Base-by-base conservation (phyloP, 179 eudicot genomes). In the Patellifolia procumbens region DNA sequence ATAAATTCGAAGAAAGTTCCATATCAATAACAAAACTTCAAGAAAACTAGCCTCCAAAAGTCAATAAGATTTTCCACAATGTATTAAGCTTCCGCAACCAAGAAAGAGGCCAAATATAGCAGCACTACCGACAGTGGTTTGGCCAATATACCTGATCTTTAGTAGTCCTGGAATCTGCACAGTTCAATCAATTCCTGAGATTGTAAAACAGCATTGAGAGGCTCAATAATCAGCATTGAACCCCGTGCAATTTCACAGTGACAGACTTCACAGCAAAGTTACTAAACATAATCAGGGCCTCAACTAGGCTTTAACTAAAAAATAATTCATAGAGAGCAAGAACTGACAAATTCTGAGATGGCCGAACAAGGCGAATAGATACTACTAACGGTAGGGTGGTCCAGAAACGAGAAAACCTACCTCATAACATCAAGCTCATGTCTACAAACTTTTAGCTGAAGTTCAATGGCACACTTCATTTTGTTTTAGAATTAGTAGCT, bases 21-120 rank as follows among this genome's bases (percentile, higher is more conserved):
- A 31, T 76, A 67, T 56, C 71, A 65, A 39, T n/a, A n/a, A n/a
- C n/a, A n/a, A n/a, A 63, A 53, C 62, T 70, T 52, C 60, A 45
- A 43, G 45, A 31, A 31, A 20, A 35, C 34, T n/a, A 52, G 45
- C 67, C 66, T 24, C 1, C 11, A 43, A 24, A 5, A 9, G 61
- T 85, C 71, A 91, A 68, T 91, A 89, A 10, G 96, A 92, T 74
- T 85, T 92, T 67, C 97, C 97, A 77, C 97, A 92, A 48, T 91
- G 97, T 75, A 92, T 91, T 76, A 92, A 89, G 86, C 97, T 91
- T 74, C 97, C 96, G 67, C 93, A 92, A 52, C 97, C 97, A 49
- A 92, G 82, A 81, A 92, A 91, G 74, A 92, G 90, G 34, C 97
- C 97, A 58, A 92, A 92, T 68, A 91, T 74, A 35, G 94, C 97